Evolutionary conservation across 306 rosid species (phyloP).

Genomic region (Styphnolobium japonicum): DNA sequence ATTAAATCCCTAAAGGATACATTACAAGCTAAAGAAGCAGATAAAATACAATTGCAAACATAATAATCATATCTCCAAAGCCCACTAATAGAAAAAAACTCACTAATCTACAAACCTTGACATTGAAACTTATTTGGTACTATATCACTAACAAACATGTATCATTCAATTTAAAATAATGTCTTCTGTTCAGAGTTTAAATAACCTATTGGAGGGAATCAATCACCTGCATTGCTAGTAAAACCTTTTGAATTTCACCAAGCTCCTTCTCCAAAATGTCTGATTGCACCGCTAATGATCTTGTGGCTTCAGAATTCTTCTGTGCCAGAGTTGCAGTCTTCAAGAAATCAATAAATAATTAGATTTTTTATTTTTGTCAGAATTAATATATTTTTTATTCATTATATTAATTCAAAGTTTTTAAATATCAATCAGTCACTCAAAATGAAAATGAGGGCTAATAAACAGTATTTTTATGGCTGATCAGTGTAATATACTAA

Average conservation of each 20-base stretch:
- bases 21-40: neutral
- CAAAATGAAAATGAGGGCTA: neutral
- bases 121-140: neutral
- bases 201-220: neutral
- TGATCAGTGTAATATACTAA: too few relatives aligned
- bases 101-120: neutral
- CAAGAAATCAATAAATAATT: slow-evolving; percentile 38
- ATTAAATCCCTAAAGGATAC: neutral
- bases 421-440: slow-evolving; percentile 10
- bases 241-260: slow-evolving; percentile 80
- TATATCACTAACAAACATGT: neutral
- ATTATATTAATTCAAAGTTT: neutral
- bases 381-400: neutral
- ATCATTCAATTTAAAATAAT: neutral
- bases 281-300: slow-evolving; percentile 71
- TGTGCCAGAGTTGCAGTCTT: slow-evolving; percentile 83
- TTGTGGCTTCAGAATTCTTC: slow-evolving; percentile 82
- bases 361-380: neutral
- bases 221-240: slow-evolving; percentile 92
- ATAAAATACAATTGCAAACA: neutral
- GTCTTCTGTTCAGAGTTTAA: neutral
- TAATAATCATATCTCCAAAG: slow-evolving; percentile 1
- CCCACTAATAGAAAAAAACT: too few relatives aligned
- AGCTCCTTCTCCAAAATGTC: slow-evolving; percentile 89
- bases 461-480: too few relatives aligned